These are phyloP conservation scores for Postia placenta DNA, from an alignment of 768 basidiomycete species.

Conservation along the genomic window DNA sequence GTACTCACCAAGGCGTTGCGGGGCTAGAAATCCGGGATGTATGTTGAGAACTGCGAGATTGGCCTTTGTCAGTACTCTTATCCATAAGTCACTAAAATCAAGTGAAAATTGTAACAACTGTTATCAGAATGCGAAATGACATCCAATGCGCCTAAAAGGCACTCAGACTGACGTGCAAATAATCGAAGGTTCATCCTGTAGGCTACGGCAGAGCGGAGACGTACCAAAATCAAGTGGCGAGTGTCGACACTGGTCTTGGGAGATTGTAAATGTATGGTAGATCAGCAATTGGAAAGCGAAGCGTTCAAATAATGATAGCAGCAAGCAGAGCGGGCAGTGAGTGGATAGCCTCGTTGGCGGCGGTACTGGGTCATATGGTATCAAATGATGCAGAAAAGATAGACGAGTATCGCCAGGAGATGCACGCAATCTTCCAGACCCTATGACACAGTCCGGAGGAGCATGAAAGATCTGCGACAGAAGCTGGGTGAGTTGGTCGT, in stretches of 20 bases:
- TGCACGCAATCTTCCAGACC: no score
- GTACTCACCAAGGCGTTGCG: background rate
- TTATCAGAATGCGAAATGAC: conserved; percentile 13
- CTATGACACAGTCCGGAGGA: no score
- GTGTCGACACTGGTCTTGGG: background rate
- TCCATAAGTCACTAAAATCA: background rate
- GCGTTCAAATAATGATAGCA: conserved; percentile 4
- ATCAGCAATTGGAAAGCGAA: background rate
- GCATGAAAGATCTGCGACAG: no score
- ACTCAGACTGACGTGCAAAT: conserved; percentile 46
- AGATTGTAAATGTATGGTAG: background rate
- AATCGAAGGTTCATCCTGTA: conserved; percentile 11
- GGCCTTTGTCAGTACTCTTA: background rate
- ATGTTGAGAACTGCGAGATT: no score
- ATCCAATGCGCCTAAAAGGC: conserved; percentile 10
- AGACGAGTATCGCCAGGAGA: no score
- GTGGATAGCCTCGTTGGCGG: background rate
- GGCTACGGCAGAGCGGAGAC: background rate
- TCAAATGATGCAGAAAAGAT: background rate
- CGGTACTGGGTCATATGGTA: background rate
- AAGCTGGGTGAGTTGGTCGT: no score
- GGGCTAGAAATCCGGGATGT: no score
- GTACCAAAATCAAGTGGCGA: background rate
- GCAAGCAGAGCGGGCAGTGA: background rate
- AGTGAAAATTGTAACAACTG: background rate